Conservation (phyloP, 331 rosid species). For the Acacia pycnantha region DNA sequence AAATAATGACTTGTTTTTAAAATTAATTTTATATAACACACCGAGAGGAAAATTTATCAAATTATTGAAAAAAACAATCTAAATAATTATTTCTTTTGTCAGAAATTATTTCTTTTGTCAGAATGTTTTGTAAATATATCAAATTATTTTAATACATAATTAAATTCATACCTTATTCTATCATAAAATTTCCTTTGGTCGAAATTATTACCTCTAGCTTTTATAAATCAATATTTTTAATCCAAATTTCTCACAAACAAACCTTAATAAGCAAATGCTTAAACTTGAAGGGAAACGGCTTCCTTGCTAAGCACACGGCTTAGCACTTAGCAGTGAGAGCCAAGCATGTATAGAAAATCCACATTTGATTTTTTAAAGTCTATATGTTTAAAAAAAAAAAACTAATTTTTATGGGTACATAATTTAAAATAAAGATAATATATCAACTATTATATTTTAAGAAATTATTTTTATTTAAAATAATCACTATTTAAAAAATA, state of each 20-base stretch:
- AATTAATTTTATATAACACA: no score
- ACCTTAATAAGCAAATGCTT: background rate
- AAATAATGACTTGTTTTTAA: background rate
- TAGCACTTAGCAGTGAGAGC: fast-evolving
- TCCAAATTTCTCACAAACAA: background rate
- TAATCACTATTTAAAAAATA: no score
- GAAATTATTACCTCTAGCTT: background rate
- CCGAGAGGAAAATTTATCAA: background rate
- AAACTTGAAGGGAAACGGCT: background rate
- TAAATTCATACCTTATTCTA: background rate
- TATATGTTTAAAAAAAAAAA: no score
- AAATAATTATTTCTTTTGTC: no score
- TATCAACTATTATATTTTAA: no score
- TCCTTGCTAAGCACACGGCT: no score
- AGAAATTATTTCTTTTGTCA: background rate
- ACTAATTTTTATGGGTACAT: no score
- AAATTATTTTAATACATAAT: background rate
- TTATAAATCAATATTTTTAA: background rate
- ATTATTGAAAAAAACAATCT: no score
- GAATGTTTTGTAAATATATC: background rate
- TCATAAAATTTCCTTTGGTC: background rate
- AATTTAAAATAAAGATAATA: no score
- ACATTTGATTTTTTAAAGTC: no score
- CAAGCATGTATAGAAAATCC: no score
- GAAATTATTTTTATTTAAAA: no score